phyloP scores from a whole-genome alignment of 1,139 yeast species.

The Nematodospora anomalae region DNA sequence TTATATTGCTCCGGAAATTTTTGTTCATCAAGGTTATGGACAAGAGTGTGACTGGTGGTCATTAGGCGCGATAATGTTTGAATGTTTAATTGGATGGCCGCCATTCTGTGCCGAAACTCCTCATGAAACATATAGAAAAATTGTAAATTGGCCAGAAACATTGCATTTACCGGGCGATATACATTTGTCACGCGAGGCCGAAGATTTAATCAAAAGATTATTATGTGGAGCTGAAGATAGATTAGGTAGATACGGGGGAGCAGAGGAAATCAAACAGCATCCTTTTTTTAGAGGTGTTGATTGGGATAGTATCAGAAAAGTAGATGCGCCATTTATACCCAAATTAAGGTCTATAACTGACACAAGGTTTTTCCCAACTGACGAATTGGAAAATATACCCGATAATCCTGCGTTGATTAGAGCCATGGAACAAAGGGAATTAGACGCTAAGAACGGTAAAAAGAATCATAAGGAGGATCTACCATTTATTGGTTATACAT shows the following conservation, averaged over 20 bases:
- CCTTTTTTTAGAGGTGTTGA: conserved; percentile 96
- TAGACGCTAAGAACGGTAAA: conserved; percentile 32
- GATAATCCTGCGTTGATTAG: conserved; percentile 83
- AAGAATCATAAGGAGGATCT: conserved; percentile 71
- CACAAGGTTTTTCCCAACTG: conserved; percentile 97
- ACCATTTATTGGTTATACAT: conserved; percentile 96
- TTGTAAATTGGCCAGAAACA: conserved; percentile 92
- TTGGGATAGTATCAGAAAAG: conserved; percentile 90
- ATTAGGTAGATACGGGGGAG: conserved; percentile 90
- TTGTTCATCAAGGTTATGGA: conserved; percentile 95
- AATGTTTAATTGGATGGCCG: conserved; percentile 98
- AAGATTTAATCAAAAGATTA: conserved; percentile 81
- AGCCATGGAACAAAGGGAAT: conserved; percentile 63
- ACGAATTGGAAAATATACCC: conserved; percentile 92
- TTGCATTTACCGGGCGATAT: conserved; percentile 93
- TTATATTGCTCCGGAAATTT: conserved; percentile 97
- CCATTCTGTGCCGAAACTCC: conserved; percentile 99
- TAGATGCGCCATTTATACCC: conserved; percentile 90
- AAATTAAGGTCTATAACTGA: conserved; percentile 74
- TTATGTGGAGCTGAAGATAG: conserved; percentile 84
- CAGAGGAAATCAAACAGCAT: conserved; percentile 87
- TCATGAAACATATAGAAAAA: conserved; percentile 95
- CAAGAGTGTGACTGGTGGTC: conserved; percentile 99
- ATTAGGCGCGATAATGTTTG: conserved; percentile 97
- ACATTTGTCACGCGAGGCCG: conserved; percentile 90